phyloP scores from a whole-genome alignment of 345 rosid genomes.

The Eucalyptus caleyi region DNA sequence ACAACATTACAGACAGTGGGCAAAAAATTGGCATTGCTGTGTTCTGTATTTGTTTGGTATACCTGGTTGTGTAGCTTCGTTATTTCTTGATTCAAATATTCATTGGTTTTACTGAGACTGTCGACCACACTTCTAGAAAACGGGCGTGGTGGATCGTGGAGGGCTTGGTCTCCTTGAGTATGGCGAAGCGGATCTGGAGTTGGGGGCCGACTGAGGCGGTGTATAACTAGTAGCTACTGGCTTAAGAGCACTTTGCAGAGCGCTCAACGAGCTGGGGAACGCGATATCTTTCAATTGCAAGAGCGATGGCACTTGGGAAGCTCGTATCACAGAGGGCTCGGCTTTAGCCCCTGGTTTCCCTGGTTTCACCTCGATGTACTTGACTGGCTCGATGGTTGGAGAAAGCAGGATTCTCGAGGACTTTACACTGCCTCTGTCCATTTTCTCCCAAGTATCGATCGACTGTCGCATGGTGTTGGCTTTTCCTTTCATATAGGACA shows the following conservation, averaged over 20 bases:
- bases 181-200: slow-evolving; percentile 50
- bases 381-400: slow-evolving; percentile 60
- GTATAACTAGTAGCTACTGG: slow-evolving; percentile 12
- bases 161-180: slow-evolving; percentile 65
- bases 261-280: slow-evolving; percentile 64
- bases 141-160: slow-evolving; percentile 34
- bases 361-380: slow-evolving; percentile 55
- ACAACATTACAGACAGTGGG: not conserved
- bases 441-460: slow-evolving; percentile 38
- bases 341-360: slow-evolving; percentile 35
- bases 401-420: slow-evolving; percentile 47
- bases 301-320: slow-evolving; percentile 70
- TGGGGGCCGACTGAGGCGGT: slow-evolving; percentile 19
- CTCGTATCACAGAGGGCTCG: slow-evolving; percentile 44
- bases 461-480: slow-evolving; percentile 23
- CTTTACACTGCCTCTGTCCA: slow-evolving; percentile 26
- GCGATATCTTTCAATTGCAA: slow-evolving; percentile 54
- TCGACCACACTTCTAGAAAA: slow-evolving; percentile 60
- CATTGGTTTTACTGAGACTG: slow-evolving; percentile 82
- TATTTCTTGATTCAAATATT: slow-evolving; percentile 65
- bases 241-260: slow-evolving; percentile 52
- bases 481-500: slow-evolving; percentile 21
- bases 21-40: not conserved
- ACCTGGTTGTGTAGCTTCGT: slow-evolving; percentile 69
- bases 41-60: not conserved